Percentiles rank a stretch among this genome's conserved stretches.
Evolutionary conservation across 768 basidiomycete genomes (phyloP).

Genomic region (Naematelia encephala): DNA sequence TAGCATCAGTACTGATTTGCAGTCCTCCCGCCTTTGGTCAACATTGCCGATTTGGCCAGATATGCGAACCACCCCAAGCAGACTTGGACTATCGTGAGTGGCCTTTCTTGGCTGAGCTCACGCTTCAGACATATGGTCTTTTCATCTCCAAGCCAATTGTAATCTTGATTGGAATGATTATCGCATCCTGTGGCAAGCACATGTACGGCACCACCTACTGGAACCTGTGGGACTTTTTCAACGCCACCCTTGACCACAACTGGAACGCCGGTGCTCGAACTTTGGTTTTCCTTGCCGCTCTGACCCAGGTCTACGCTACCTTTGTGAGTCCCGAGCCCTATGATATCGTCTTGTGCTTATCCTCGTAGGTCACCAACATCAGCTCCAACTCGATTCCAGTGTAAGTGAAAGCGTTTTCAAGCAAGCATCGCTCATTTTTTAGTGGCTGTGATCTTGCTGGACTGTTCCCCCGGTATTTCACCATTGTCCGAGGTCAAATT

Average conservation of each 20-base stretch:
- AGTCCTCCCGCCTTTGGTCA: constrained; percentile 14
- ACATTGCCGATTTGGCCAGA: constrained; percentile 13
- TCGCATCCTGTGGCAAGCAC: constrained; percentile 8
- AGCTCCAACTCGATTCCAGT: constrained; percentile 16
- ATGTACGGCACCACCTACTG: constrained; percentile 17
- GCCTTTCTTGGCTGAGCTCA: not conserved
- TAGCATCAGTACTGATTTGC: too few relatives aligned
- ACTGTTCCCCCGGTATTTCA: constrained; percentile 14
- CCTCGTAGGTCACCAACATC: constrained; percentile 12
- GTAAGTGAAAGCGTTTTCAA: too few relatives aligned
- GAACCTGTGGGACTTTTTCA: constrained; percentile 21
- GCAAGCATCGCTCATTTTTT: too few relatives aligned
- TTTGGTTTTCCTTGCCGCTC: constrained; percentile 2
- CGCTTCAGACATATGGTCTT: constrained; percentile 3
- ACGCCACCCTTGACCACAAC: constrained; percentile 12
- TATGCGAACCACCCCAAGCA: constrained; percentile 14
- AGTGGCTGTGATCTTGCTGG: constrained; percentile 12
- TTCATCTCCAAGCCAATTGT: constrained; percentile 13
- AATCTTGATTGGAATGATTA: constrained; percentile 13
- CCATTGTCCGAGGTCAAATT: constrained; percentile 14
- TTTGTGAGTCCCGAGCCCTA: too few relatives aligned
- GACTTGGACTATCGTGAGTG: constrained; percentile 11
- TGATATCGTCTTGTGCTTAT: not conserved
- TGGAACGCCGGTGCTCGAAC: constrained; percentile 14
- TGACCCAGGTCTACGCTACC: constrained; percentile 10